These are phyloP conservation scores for Dendrobium huoshanense DNA, from an alignment of 106 monocot genomes.

Conservation along the genomic window DNA sequence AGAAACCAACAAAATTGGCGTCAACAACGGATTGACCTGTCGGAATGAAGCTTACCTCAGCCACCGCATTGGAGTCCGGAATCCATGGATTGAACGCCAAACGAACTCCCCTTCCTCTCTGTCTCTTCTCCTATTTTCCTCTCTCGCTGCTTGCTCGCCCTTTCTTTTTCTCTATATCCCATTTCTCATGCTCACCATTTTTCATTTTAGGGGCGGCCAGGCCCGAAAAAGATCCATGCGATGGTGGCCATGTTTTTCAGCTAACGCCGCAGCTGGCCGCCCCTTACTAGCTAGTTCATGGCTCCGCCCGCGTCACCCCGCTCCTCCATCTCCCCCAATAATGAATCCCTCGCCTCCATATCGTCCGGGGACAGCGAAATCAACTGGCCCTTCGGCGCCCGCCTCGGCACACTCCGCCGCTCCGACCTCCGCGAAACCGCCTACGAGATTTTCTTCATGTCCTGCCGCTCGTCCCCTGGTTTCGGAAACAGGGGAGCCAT, in stretches of 20 bases:
- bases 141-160: no score
- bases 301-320: conserved; percentile 5
- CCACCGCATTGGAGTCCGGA: background rate
- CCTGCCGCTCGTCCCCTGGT: conserved; percentile 56
- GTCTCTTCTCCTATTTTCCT: no score
- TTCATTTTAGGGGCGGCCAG: background rate
- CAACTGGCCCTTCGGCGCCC: conserved; percentile 70
- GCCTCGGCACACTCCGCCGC: conserved; percentile 47
- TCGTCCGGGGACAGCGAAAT: conserved; percentile 25
- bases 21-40: background rate
- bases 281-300: background rate
- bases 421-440: conserved; percentile 71
- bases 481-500: conserved; percentile 20
- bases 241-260: background rate
- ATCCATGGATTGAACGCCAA: background rate
- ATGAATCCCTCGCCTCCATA: background rate
- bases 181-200: background rate
- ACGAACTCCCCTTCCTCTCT: no score
- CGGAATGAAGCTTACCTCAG: background rate
- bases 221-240: background rate
- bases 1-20: no score
- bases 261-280: background rate
- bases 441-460: conserved; percentile 87
- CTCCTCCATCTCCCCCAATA: conserved; percentile 12
- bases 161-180: background rate